Base-by-base conservation (phyloP, 345 rosid genomes). In the Melaleuca alternifolia region DNA sequence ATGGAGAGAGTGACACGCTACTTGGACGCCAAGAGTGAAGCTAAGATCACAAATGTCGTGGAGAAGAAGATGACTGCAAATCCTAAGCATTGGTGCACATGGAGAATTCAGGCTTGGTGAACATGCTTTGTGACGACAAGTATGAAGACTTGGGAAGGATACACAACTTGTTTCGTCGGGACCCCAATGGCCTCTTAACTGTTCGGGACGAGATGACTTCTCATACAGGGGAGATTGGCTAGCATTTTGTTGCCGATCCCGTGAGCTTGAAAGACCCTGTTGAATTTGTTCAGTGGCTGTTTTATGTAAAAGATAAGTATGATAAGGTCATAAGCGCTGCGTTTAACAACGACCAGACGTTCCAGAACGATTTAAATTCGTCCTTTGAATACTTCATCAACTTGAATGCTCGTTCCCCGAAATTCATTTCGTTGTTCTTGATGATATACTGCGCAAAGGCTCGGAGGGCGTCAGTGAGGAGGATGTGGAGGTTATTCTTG, bases 61-160 rank as follows among this genome's bases (percentile, higher is more conserved):
- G 99, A 96, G 92, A 96, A 91, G 91, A 97, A 96, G 94, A 97
- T 95, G 99, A 96, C 96, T 87, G 98, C 96, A 79, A 95, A 93
- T 91, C 98, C 94, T 95, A 96, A 90, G 93, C 98, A 85, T 89
- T 97, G 75, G 98, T 96, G 83, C 99, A 96, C 89, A 96, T 97
- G 99, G 99, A 97, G 93, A 94, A 94, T 87, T 97, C 99, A 6
- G 99, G 99, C 62, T 88, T 96, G 89, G 98, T 94, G 83, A 92
- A 95, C 90, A 94, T 97, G 98, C 97, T 97, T 88, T 91, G 95
- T 59, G 95, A 94, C 86, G 98, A 96, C 77, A 95, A 92, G 89
- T 96, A 95, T 84, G 99, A 93, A 41, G 98, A 96, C 91, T 84
- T 95, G 92, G 94, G 94, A 89, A 93, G 99, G 85, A 96, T 97